phyloP scores from a whole-genome alignment of 805 yeast genomes.

The Nakazawaea molendinolei region DNA sequence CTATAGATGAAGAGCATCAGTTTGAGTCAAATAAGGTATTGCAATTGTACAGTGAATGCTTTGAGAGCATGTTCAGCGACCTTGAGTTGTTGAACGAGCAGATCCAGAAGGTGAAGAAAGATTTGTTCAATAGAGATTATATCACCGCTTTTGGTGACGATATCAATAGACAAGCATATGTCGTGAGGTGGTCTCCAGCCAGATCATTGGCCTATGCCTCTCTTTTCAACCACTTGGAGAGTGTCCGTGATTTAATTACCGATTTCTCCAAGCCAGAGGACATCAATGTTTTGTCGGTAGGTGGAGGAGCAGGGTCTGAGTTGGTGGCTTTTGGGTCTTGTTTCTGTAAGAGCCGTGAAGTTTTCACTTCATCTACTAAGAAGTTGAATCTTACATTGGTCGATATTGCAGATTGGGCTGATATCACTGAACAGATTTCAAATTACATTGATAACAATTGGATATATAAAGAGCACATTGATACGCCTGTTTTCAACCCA shows the following conservation, averaged over 20 bases:
- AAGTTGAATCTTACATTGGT: slow-evolving; percentile 45
- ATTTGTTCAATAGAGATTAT: slow-evolving; percentile 66
- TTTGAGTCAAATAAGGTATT: slow-evolving; percentile 30
- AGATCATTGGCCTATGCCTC: slow-evolving; percentile 71
- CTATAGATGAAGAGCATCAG: slow-evolving; percentile 27
- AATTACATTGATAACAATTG: slow-evolving; percentile 42
- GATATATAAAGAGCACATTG: slow-evolving; percentile 34
- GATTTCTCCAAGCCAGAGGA: slow-evolving; percentile 16
- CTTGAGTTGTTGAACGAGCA: slow-evolving; percentile 30
- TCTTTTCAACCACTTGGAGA: slow-evolving; percentile 47
- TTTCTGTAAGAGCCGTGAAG: slow-evolving; percentile 35
- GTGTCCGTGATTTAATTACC: slow-evolving; percentile 30
- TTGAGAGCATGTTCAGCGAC: slow-evolving; percentile 25
- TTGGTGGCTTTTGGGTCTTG: slow-evolving; percentile 58
- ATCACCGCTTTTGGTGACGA: slow-evolving; percentile 58
- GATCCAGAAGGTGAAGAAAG: slow-evolving; percentile 66
- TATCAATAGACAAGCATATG: slow-evolving; percentile 67
- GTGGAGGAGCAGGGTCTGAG: slow-evolving; percentile 92
- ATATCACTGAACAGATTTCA: slow-evolving; percentile 40
- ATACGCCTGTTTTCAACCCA: slow-evolving; percentile 20
- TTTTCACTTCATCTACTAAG: slow-evolving; percentile 21
- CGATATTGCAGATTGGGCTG: slow-evolving; percentile 77
- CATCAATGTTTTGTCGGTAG: slow-evolving; percentile 52
- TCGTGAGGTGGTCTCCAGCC: slow-evolving; percentile 81
- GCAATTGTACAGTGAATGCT: slow-evolving; percentile 28